Evolutionary conservation across 1,284 basidiomycete species (phyloP), one percentile per base, ranked within the genome.

Genomic region (Tilletiopsis washingtonensis): DNA sequence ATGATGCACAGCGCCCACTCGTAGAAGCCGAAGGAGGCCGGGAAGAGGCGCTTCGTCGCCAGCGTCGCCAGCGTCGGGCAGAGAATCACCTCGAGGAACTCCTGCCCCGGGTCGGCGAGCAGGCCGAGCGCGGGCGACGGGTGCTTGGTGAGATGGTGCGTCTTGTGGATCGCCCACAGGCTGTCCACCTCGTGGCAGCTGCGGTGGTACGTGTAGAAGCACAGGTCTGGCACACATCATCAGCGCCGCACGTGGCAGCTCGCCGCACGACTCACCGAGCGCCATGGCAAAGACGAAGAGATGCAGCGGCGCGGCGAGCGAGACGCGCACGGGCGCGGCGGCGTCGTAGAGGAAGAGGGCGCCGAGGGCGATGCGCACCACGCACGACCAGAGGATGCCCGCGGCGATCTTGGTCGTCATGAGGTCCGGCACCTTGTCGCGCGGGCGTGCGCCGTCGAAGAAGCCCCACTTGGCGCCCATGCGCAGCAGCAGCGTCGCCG

Each of bases 171-270:
- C 11, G 23, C 27, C 69, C 69, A 69, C 0, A 62, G 32, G 11
- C 26, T 45, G 9, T 50, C 37, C 1, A 55, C 49, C 40, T 68
- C 63, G 48, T 69, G 69, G 25, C 15, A 17, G 4, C 49, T 24
- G 12, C 64, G 59, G 40, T 69, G 69, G 39, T 62, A 62, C 57
- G 55, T 57, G 60, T 66, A 70, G 54, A 67, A 71, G 47, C 53
- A 69, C 29, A 66, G 66, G 53, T 41, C 36, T n/a, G n/a, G n/a
- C n/a, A n/a, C n/a, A n/a, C n/a, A n/a, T n/a, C n/a, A n/a, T n/a
- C n/a, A n/a, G n/a, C n/a, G n/a, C n/a, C n/a, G n/a, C n/a, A n/a
- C n/a, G n/a, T n/a, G n/a, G n/a, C n/a, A n/a, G n/a, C n/a, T n/a
- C n/a, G n/a, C n/a, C n/a, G n/a, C n/a, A n/a, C n/a, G n/a, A n/a